A percentile compares a stretch with the other conserved stretches of the same genome.
phyloP scores from a whole-genome alignment of 2,329 filamentous ascomycete genomes.

The Diaporthe eres region DNA sequence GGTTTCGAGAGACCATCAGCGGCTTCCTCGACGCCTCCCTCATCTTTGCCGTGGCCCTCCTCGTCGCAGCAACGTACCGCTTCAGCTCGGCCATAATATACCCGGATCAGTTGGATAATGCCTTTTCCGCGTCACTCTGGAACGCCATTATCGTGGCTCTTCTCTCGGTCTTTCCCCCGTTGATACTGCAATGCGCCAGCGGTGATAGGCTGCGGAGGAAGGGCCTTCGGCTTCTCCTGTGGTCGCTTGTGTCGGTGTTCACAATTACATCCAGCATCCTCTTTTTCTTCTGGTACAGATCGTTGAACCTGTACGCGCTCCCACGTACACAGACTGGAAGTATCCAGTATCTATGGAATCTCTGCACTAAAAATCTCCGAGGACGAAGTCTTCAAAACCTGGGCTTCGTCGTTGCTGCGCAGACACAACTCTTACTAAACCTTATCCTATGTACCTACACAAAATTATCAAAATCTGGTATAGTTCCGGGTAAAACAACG shows the following conservation, averaged over 20 bases:
- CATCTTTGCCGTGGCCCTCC: neutral
- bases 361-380: neutral
- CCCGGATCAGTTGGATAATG: neutral
- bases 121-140: neutral
- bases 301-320: neutral
- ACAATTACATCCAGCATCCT: neutral
- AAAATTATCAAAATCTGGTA: neutral
- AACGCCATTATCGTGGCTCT: conserved; percentile 12
- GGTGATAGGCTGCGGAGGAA: conserved; percentile 7
- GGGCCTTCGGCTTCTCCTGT: conserved; percentile 6
- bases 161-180: neutral
- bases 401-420: neutral
- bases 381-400: neutral
- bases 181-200: conserved; percentile 1
- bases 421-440: neutral
- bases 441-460: neutral
- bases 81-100: neutral
- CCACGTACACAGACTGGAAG: neutral
- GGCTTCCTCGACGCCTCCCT: conserved; percentile 7
- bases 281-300: neutral
- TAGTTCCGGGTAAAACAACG: neutral
- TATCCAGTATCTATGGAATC: neutral
- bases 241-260: neutral
- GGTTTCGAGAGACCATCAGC: conserved; percentile 11
- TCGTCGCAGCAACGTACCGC: conserved; percentile 1